phyloP scores from a whole-genome alignment of 805 yeast genomes.

The Zygoascus bituminiphila region DNA sequence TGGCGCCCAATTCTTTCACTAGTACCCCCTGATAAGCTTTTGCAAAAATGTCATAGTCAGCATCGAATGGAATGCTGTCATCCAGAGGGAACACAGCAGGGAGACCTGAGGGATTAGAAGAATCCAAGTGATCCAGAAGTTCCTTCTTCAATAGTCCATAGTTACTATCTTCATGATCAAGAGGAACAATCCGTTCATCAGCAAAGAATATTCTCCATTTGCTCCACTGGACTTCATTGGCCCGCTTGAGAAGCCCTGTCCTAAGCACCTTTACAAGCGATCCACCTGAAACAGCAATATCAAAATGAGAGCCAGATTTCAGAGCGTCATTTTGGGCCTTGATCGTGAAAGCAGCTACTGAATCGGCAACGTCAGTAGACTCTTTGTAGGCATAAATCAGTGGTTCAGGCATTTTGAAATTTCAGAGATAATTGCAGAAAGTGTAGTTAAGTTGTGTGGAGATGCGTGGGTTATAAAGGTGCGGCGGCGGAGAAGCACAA shows the following conservation, averaged over 20 bases:
- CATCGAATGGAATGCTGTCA: conserved; percentile 49
- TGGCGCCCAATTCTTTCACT: conserved; percentile 37
- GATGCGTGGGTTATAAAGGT: too few relatives aligned
- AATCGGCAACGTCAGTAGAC: conserved; percentile 51
- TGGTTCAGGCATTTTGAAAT: conserved; percentile 22
- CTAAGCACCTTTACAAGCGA: conserved; percentile 67
- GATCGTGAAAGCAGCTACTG: conserved; percentile 58
- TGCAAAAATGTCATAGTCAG: conserved; percentile 50
- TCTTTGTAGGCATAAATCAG: conserved; percentile 44
- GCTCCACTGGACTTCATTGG: conserved; percentile 25
- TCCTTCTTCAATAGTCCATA: conserved; percentile 66
- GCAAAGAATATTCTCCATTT: conserved; percentile 58
- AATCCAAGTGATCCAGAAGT: conserved; percentile 41
- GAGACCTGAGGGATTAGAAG: conserved; percentile 28
- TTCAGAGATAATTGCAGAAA: too few relatives aligned
- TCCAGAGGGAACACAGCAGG: conserved; percentile 65
- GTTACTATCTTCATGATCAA: conserved; percentile 77
- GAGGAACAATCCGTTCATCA: conserved; percentile 85
- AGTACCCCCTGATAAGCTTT: conserved; percentile 50
- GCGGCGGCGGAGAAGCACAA: too few relatives aligned
- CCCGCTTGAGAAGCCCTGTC: conserved; percentile 56
- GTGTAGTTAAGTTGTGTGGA: too few relatives aligned
- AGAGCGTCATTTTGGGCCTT: conserved; percentile 56
- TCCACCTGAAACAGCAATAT: conserved; percentile 85
- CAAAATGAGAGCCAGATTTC: conserved; percentile 39